Evolutionary conservation across 2,329 filamentous ascomycete species (phyloP).

Genomic region (Colletotrichum sp.): DNA sequence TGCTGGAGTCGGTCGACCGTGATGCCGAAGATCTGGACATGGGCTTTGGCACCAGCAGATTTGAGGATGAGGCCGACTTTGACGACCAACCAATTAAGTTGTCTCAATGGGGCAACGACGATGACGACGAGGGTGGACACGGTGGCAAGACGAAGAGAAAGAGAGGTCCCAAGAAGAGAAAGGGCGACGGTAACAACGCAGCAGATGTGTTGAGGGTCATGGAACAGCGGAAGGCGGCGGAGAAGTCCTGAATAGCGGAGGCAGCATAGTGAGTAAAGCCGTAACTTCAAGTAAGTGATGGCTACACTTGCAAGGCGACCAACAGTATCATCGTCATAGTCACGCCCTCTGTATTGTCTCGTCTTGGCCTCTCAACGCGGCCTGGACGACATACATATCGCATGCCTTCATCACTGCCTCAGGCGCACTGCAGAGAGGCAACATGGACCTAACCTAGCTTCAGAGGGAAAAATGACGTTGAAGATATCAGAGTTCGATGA

Average conservation of each 20-base stretch:
- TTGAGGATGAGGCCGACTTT: conserved; percentile 87
- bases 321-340: neutral
- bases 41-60: conserved; percentile 88
- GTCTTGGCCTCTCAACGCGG: neutral
- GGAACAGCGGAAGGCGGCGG: conserved; percentile 58
- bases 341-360: neutral
- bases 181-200: conserved; percentile 79
- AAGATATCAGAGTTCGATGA: conserved; percentile 1
- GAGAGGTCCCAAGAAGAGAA: conserved; percentile 75
- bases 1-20: conserved; percentile 75
- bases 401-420: neutral
- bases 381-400: neutral
- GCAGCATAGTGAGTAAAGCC: neutral
- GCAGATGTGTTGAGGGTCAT: conserved; percentile 82
- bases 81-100: conserved; percentile 73
- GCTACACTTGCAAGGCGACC: neutral
- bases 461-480: neutral
- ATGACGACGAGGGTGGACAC: conserved; percentile 50
- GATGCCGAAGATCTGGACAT: conserved; percentile 93
- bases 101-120: conserved; percentile 64
- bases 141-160: conserved; percentile 66
- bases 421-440: neutral
- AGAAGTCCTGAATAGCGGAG: conserved; percentile 18
- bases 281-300: neutral
- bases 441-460: neutral